Conservation (phyloP, 768 basidiomycete genomes). For the Candolleomyces aberdarensis region DNA sequence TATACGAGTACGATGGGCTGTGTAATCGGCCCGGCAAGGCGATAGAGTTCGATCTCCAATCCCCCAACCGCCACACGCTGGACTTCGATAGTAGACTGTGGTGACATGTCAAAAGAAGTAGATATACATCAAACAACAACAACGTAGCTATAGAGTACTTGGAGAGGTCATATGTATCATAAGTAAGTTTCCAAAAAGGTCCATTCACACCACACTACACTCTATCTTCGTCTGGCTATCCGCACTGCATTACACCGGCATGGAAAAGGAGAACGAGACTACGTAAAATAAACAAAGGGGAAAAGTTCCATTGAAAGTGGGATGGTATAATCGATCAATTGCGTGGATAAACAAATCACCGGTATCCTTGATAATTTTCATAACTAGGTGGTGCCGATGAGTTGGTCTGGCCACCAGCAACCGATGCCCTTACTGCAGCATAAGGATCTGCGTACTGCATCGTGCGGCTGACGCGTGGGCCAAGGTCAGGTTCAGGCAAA, state of each 20-base stretch:
- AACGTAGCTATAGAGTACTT: background rate
- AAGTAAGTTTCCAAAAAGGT: no score
- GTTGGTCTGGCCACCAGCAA: constrained; percentile 32
- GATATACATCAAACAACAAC: no score
- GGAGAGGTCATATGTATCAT: background rate
- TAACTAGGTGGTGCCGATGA: constrained; percentile 39
- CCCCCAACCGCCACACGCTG: constrained; percentile 34
- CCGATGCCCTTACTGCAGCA: constrained; percentile 68
- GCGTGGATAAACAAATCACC: constrained; percentile 17
- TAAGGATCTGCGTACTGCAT: constrained; percentile 95
- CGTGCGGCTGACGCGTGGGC: constrained; percentile 72
- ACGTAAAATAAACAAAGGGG: no score
- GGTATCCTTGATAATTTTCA: constrained; percentile 52
- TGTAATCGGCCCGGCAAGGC: constrained; percentile 12
- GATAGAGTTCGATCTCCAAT: constrained; percentile 32
- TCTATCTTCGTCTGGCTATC: no score
- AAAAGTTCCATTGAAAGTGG: no score
- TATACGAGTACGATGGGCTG: constrained; percentile 33
- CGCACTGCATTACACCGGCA: no score
- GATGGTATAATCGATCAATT: no score
- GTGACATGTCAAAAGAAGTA: no score
- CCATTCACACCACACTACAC: no score
- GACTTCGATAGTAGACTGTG: constrained; percentile 1
- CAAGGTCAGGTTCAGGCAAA: constrained; percentile 41
- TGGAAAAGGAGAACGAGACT: no score